Conservation (phyloP, 139 green algal genomes). For the Chlamydomonas urium region DNA sequence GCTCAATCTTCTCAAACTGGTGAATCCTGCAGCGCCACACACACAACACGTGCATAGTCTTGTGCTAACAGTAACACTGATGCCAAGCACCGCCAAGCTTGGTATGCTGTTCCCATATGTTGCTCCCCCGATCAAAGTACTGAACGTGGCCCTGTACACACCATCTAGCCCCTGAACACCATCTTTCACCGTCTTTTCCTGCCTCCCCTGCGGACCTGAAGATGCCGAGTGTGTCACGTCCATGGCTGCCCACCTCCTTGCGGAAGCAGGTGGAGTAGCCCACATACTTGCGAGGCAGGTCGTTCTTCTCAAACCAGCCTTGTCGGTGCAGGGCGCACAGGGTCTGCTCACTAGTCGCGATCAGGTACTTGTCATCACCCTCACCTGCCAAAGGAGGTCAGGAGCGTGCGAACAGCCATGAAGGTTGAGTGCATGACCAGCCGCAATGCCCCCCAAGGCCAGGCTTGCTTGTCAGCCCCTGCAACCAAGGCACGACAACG, state of each 20-base stretch:
- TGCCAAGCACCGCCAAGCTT: no score
- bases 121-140: no score
- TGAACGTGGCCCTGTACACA: no score
- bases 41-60: no score
- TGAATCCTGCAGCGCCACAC: slow-evolving; percentile 74
- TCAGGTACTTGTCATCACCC: slow-evolving; percentile 99
- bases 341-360: slow-evolving; percentile 97
- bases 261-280: slow-evolving; percentile 99
- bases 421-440: no score
- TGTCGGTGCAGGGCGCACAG: slow-evolving; percentile 76
- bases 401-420: no score
- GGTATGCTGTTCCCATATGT: no score
- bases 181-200: background rate
- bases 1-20: slow-evolving; percentile 99
- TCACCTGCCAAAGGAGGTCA: no score
- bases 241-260: slow-evolving; percentile 96
- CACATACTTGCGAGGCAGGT: slow-evolving; percentile 79
- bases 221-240: slow-evolving; percentile 76
- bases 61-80: no score
- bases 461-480: no score
- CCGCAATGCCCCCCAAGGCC: no score
- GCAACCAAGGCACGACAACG: no score
- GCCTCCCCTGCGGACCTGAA: slow-evolving; percentile 63
- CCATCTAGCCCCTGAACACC: background rate
- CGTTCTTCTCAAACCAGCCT: slow-evolving; percentile 85